Evolutionary conservation across 257 asterid genomes (phyloP).

Genomic region (Salvia miltiorrhiza): DNA sequence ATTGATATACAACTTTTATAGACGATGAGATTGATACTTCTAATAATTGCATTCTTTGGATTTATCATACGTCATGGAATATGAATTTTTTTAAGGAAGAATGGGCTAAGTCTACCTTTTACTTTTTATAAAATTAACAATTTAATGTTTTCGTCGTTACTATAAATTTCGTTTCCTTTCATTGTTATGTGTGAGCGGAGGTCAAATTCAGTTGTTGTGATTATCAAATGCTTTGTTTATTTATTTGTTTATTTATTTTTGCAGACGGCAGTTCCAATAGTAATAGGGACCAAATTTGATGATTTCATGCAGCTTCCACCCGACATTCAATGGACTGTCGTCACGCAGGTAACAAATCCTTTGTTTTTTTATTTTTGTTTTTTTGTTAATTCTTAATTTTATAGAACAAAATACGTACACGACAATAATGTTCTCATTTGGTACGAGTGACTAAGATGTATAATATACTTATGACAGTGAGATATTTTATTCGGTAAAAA

Average conservation of each 20-base stretch:
- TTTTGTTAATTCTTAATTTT: too few species aligned
- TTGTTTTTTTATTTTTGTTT: not conserved
- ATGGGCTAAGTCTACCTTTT: not conserved
- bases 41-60: not conserved
- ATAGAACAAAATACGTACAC: too few species aligned
- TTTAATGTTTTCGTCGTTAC: not conserved
- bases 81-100: not conserved
- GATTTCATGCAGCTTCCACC: slow-evolving; percentile 75
- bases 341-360: slow-evolving; percentile 50
- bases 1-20: not conserved
- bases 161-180: too few species aligned
- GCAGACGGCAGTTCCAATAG: slow-evolving; percentile 77
- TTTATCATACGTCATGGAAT: not conserved
- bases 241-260: not conserved
- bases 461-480: too few species aligned
- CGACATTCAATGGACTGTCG: slow-evolving; percentile 66
- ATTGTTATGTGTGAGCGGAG: not conserved
- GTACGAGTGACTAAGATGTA: too few species aligned
- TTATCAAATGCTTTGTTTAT: too few species aligned
- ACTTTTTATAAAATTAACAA: not conserved
- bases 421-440: too few species aligned
- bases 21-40: not conserved
- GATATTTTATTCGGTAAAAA: too few species aligned
- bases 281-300: slow-evolving; percentile 84
- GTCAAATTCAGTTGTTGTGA: not conserved